phyloP scores from a whole-genome alignment of 768 basidiomycete genomes.

The Dentipellis fragilis region DNA sequence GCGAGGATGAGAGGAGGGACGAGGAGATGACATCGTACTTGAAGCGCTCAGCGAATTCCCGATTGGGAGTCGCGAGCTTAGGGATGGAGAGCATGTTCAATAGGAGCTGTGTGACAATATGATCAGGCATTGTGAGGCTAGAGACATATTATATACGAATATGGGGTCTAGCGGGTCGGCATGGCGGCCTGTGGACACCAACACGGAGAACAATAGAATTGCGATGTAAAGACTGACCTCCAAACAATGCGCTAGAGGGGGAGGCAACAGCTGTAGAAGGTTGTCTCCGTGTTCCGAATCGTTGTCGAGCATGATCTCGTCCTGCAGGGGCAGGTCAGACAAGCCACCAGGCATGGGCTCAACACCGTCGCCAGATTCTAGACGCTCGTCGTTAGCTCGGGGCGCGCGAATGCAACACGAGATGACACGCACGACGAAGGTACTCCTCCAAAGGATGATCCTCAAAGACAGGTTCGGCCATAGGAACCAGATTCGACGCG shows the following conservation, averaged over 20 bases:
- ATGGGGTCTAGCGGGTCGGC: not conserved
- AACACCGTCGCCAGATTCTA: constrained; percentile 13
- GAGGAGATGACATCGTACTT: constrained; percentile 15
- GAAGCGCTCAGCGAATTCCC: constrained; percentile 12
- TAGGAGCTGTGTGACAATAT: constrained; percentile 5
- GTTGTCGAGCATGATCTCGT: not conserved
- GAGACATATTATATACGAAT: not conserved
- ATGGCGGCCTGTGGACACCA: too few species aligned
- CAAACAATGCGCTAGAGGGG: not conserved
- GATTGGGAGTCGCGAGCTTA: constrained; percentile 4
- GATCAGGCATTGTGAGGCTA: not conserved
- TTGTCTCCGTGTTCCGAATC: constrained; percentile 5
- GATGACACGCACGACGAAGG: constrained; percentile 9
- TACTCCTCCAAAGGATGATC: constrained; percentile 13
- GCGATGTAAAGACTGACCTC: not conserved
- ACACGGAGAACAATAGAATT: too few species aligned
- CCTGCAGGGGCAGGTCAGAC: constrained; percentile 3
- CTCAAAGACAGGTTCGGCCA: constrained; percentile 14
- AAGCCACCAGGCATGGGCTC: constrained; percentile 13
- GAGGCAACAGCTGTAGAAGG: constrained; percentile 8
- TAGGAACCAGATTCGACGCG: not conserved
- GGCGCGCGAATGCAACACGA: not conserved
- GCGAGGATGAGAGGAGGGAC: constrained; percentile 12
- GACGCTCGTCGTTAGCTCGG: not conserved
- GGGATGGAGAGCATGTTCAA: not conserved